These are phyloP conservation scores for Penicillium sp. DNA, from an alignment of 2,329 filamentous ascomycete species.

Conservation along the genomic window DNA sequence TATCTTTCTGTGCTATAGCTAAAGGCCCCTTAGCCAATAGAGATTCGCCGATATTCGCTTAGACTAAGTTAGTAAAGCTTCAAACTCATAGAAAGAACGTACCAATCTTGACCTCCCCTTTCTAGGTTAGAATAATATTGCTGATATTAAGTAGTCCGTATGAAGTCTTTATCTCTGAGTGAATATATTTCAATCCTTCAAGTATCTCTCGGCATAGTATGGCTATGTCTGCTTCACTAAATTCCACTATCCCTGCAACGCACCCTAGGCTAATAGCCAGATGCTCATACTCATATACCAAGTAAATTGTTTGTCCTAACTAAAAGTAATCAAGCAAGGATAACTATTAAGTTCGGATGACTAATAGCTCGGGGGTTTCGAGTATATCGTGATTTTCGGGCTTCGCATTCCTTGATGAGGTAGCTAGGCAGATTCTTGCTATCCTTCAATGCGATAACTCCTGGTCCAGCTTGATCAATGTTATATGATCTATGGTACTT, in stretches of 20 bases:
- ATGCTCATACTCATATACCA: constrained; percentile 16
- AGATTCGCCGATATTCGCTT: constrained; percentile 2
- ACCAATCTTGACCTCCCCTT: constrained; percentile 16
- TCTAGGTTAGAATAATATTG: constrained; percentile 12
- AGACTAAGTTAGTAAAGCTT: neutral
- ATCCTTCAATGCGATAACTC: constrained; percentile 4
- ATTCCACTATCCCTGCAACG: constrained; percentile 4
- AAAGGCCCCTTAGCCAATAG: neutral
- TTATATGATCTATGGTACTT: constrained; percentile 1
- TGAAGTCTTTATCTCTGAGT: constrained; percentile 3
- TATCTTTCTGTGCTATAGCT: neutral
- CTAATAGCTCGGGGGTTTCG: neutral
- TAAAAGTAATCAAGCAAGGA: neutral
- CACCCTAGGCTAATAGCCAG: constrained; percentile 7
- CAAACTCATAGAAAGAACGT: neutral
- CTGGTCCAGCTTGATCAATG: constrained; percentile 5
- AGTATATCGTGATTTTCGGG: neutral
- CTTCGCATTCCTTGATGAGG: constrained; percentile 3
- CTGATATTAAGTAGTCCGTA: constrained; percentile 1
- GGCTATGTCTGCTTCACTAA: constrained; percentile 13
- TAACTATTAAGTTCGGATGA: constrained; percentile 7
- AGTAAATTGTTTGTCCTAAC: neutral
- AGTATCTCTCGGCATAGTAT: constrained; percentile 14
- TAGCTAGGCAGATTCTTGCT: constrained; percentile 1
- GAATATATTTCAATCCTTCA: constrained; percentile 8